phyloP scores from a whole-genome alignment of 192 early-diverging fungal genomes.

The Radiomyces spectabilis region DNA sequence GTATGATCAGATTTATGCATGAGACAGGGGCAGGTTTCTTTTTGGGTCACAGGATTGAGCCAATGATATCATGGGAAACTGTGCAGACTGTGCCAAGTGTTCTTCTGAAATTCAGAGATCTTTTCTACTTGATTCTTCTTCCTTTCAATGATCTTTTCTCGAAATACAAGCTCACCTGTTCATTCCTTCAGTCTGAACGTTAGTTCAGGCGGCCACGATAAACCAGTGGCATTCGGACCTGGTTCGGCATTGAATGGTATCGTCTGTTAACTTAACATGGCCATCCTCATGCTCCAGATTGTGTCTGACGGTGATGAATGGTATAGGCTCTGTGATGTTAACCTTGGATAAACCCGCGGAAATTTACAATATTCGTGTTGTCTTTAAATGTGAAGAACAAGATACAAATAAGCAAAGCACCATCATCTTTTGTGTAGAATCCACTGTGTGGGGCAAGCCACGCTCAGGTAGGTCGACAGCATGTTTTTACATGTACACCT shows the following conservation, averaged over 20 bases:
- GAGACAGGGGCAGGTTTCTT: too few relatives aligned
- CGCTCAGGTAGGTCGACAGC: background rate
- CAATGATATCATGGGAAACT: too few relatives aligned
- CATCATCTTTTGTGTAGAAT: slow-evolving; percentile 11
- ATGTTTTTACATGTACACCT: background rate
- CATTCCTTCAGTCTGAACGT: background rate
- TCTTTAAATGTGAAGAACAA: slow-evolving; percentile 15
- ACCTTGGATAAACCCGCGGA: slow-evolving; percentile 9
- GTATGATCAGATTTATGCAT: too few relatives aligned
- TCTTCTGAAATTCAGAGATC: too few relatives aligned
- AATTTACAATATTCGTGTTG: slow-evolving; percentile 9
- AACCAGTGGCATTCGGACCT: slow-evolving; percentile 18
- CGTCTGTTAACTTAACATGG: background rate
- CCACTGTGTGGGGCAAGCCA: slow-evolving; percentile 7
- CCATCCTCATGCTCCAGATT: background rate
- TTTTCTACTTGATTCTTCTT: background rate
- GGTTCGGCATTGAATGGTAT: slow-evolving; percentile 20
- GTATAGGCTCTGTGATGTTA: slow-evolving; percentile 19
- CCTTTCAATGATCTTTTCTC: slow-evolving; percentile 8
- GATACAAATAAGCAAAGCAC: background rate
- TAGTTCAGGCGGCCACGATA: slow-evolving; percentile 8
- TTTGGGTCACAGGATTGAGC: too few relatives aligned
- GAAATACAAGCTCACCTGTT: background rate
- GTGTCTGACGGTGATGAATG: background rate
- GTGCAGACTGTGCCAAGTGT: too few relatives aligned